Evolutionary conservation across 306 rosid genomes (phyloP), one percentile per base, ranked within the genome.

Genomic region (Malus fusca): DNA sequence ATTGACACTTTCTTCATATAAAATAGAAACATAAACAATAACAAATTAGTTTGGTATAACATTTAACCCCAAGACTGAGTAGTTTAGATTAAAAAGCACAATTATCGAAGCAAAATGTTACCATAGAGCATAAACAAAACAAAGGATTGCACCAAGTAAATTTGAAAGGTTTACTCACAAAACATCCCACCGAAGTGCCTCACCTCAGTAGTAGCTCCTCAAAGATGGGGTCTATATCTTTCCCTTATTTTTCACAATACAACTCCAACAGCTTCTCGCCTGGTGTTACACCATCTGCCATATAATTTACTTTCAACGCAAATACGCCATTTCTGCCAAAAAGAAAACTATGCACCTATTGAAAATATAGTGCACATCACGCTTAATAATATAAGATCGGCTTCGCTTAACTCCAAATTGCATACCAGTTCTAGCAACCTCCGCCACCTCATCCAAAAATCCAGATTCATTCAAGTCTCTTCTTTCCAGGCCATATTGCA

Each of bases 381-480:
- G 21, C 40, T 17, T 4, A 2, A 60, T 60, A 28, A 62, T 28
- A 58, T 3, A 58, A 58, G 22, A 4, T 58, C 0, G 59, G 15
- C 44, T 52, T 13, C 5, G 65, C 51, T 72, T 55, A 59, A 66
- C 68, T 71, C 59, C 28, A 63, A 63, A 68, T 30, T 26, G 71
- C 62, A 75, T 84, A 95, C 99, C 97, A 82, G 96, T 90, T 79
- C 87, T 88, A 74, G 90, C 93, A 74, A 95, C 97, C 85, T 92
- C 97, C 0, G 0, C 26, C 26, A 26, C 26, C 26, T 26, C 0
- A 26, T 26, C 26, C 2, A 26, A 26, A 26, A 26, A 26, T 26
- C 26, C 26, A 26, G 0, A 26, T 26, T 26, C 26, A 26, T 26
- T 26, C 26, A 26, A 26, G 26, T 26, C 26, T 26, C 2, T 26